Conservation (phyloP, 208 protist genomes). For the Leishmania tropica region DNA sequence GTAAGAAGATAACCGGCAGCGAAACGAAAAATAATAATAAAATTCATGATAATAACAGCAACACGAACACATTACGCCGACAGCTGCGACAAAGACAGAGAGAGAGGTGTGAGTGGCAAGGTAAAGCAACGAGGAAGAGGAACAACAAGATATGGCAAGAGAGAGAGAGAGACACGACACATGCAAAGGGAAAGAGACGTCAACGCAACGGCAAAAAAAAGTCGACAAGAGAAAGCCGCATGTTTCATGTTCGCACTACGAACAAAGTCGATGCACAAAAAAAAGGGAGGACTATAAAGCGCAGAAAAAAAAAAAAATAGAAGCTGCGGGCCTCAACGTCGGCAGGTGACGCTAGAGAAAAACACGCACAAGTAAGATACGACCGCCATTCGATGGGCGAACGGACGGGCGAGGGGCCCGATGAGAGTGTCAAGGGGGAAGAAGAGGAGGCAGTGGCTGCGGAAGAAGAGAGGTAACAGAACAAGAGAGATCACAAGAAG, state of each 20-base stretch:
- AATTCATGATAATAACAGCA: constrained; percentile 7
- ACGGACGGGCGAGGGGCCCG: not conserved
- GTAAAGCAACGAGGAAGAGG: not conserved
- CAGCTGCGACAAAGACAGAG: constrained; percentile 1
- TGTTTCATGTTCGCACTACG: not conserved
- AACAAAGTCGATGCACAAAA: not conserved
- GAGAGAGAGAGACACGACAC: not conserved
- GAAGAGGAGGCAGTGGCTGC: not conserved
- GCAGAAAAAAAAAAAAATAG: not conserved
- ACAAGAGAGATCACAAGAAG: not conserved
- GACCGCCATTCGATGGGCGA: not conserved
- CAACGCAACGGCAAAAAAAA: not conserved
- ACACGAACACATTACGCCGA: not conserved
- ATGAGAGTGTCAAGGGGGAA: not conserved
- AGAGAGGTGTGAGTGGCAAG: not conserved
- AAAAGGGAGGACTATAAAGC: not conserved
- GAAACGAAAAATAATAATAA: constrained; percentile 1
- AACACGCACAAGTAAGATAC: not conserved
- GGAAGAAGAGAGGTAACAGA: not conserved
- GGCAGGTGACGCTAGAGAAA: not conserved
- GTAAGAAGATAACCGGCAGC: not conserved
- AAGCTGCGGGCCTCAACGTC: not conserved
- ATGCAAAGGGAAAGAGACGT: not conserved
- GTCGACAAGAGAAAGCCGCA: not conserved
- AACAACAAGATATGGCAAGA: not conserved